These are phyloP conservation scores for Geotrichum fermentans DNA, from an alignment of 1,139 yeast genomes.

Conservation along the genomic window DNA sequence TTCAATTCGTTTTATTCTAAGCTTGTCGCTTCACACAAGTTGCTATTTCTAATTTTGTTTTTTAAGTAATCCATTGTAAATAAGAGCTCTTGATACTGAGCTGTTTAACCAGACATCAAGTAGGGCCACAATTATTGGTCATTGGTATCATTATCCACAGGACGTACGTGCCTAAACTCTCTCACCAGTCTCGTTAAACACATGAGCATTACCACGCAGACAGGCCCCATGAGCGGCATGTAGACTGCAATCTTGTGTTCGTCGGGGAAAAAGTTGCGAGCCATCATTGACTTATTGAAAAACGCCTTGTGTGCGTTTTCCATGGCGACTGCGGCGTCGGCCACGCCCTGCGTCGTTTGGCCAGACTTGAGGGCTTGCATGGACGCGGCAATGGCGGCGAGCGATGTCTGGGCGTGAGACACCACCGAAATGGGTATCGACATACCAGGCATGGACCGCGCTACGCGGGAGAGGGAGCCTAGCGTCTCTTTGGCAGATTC, in stretches of 20 bases:
- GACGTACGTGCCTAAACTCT: too few species aligned
- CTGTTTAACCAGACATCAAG: too few species aligned
- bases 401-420: slow-evolving; percentile 44
- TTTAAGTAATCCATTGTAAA: too few species aligned
- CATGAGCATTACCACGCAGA: slow-evolving; percentile 60
- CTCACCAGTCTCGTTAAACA: slow-evolving; percentile 39
- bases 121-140: too few species aligned
- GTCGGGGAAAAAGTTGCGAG: slow-evolving; percentile 87
- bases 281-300: slow-evolving; percentile 91
- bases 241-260: slow-evolving; percentile 94
- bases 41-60: too few species aligned
- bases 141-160: too few species aligned
- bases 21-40: too few species aligned
- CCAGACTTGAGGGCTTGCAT: slow-evolving; percentile 32
- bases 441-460: slow-evolving; percentile 65
- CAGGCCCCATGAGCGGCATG: slow-evolving; percentile 82
- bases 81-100: too few species aligned
- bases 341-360: slow-evolving; percentile 47
- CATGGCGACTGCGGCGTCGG: slow-evolving; percentile 52
- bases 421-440: slow-evolving; percentile 72
- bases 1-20: too few species aligned
- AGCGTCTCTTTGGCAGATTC: slow-evolving; percentile 53
- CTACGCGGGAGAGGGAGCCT: slow-evolving; percentile 62
- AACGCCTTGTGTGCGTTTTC: slow-evolving; percentile 68
- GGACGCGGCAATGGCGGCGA: slow-evolving; percentile 40